Base-by-base conservation (phyloP, 768 basidiomycete genomes). In the Tylopilus sp. region DNA sequence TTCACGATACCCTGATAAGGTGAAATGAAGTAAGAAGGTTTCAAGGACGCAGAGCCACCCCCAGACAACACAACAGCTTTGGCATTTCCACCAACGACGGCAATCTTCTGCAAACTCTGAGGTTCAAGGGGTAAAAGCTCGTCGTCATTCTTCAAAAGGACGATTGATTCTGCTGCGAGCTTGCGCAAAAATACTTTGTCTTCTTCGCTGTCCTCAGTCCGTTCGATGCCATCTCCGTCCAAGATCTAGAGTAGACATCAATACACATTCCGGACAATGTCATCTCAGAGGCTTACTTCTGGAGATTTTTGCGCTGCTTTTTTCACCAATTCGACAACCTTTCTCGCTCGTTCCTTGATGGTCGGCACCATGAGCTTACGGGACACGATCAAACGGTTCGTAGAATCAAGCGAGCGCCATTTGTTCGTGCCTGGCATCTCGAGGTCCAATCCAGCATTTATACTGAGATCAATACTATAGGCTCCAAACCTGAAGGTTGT, bases 401-500 rank as follows among this genome's bases (percentile, higher is more conserved):
- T 78, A 30, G 83, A 76, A 54, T 86, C 83, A n/a, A 84, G 74
- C 0, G 80, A 81, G 7, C 88, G 78, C 88, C 87, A 89, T 57
- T 89, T 87, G 69, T 85, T 84, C 14, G 72, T 71, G 2, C 89
- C 88, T 0, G 87, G 87, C 86, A 89, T 89, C 65, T 89, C 87
- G 33, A 92, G 78, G 63, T 90, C 86, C 22, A 90, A 73, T 3
- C 88, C 88, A n/a, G 87, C 86, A 53, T 89, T 90, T 55, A 88
- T 72, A 24, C 75, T 71, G 22, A 76, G 73, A 56, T 84, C 82
- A 29, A 88, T 72, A 48, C 82, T 80, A 71, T 90, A 90, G 3
- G 79, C 71, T 1, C 89, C 89, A 53, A 86, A 87, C 85, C 85
- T 86, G 49, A 21, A 44, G 9, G 29, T 16, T 6, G 28, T 33